Percentiles rank a stretch among this genome's conserved stretches.
Evolutionary conservation across 129 eudicot species (phyloP).

Genomic region (Silybum marianum): DNA sequence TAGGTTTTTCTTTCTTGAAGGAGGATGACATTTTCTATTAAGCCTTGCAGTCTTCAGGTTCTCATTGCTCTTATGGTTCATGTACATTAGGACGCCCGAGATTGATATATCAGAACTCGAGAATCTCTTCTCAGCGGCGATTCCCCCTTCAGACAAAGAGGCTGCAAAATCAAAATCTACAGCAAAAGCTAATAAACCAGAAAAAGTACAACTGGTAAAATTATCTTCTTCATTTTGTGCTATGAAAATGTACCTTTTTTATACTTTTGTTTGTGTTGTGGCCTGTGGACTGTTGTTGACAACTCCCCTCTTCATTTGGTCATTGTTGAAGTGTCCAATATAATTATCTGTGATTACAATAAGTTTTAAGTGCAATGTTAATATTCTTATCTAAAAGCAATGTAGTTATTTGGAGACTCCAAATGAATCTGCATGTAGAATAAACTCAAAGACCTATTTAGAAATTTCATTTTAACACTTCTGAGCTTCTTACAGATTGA

Average conservation of each 20-base stretch:
- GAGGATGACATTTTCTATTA: neutral
- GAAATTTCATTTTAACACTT: neutral
- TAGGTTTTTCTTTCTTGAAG: constrained; percentile 30
- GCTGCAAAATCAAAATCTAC: constrained; percentile 50
- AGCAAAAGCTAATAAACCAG: constrained; percentile 58
- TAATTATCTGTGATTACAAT: too few relatives aligned
- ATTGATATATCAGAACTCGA: constrained; percentile 91
- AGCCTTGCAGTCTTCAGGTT: constrained; percentile 11
- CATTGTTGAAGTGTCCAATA: neutral
- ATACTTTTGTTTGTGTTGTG: constrained; percentile 6
- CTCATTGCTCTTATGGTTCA: constrained; percentile 12
- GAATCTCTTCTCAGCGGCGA: constrained; percentile 74
- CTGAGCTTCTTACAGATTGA: constrained; percentile 64
- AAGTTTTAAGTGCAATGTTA: neutral
- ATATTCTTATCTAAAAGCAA: neutral
- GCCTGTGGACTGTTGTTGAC: too few relatives aligned
- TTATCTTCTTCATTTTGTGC: neutral
- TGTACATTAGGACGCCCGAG: constrained; percentile 66
- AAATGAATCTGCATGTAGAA: neutral
- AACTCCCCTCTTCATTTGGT: neutral
- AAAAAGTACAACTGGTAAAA: constrained; percentile 89
- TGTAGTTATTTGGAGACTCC: neutral
- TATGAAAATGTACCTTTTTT: constrained; percentile 6
- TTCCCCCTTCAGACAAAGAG: constrained; percentile 50
- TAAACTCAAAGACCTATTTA: neutral